A percentile compares a stretch with the other conserved stretches of the same genome.
Evolutionary conservation across 305 asterid genomes (phyloP).

Genomic region (Fraxinus sp.): DNA sequence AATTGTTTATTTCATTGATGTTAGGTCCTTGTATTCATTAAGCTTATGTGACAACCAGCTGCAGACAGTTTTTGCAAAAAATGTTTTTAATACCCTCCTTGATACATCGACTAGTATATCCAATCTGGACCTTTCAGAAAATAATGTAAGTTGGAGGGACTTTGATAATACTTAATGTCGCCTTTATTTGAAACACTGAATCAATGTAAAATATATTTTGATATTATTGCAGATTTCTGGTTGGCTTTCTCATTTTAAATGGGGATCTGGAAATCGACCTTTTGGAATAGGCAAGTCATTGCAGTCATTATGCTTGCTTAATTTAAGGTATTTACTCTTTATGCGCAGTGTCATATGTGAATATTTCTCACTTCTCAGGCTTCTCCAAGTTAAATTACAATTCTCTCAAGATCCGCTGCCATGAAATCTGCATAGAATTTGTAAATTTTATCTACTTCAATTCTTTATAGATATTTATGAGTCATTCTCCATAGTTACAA

Average conservation of each 20-base stretch:
- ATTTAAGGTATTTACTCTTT: conserved; percentile 54
- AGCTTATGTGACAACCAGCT: conserved; percentile 65
- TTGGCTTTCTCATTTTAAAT: conserved; percentile 62
- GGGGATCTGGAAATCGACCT: conserved; percentile 52
- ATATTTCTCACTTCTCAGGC: conserved; percentile 3
- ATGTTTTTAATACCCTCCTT: conserved; percentile 56
- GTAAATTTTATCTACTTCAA: conserved; percentile 2
- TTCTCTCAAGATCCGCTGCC: background rate
- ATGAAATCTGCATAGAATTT: background rate
- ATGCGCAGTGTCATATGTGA: background rate
- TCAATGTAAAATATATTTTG: conserved; percentile 8
- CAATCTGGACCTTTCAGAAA: conserved; percentile 84
- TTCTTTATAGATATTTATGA: conserved; percentile 14
- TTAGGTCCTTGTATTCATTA: conserved; percentile 66
- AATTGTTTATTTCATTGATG: conserved; percentile 16
- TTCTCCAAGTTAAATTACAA: background rate
- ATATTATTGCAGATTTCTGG: conserved; percentile 66
- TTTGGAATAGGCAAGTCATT: conserved; percentile 53
- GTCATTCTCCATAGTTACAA: background rate
- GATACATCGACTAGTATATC: conserved; percentile 58
- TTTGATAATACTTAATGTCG: conserved; percentile 11
- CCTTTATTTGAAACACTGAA: background rate
- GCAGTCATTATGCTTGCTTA: conserved; percentile 60
- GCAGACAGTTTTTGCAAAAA: conserved; percentile 54
- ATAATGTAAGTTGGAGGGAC: conserved; percentile 54